phyloP scores from a whole-genome alignment of 2,329 filamentous ascomycete species.

The Claviceps lovelessii region DNA sequence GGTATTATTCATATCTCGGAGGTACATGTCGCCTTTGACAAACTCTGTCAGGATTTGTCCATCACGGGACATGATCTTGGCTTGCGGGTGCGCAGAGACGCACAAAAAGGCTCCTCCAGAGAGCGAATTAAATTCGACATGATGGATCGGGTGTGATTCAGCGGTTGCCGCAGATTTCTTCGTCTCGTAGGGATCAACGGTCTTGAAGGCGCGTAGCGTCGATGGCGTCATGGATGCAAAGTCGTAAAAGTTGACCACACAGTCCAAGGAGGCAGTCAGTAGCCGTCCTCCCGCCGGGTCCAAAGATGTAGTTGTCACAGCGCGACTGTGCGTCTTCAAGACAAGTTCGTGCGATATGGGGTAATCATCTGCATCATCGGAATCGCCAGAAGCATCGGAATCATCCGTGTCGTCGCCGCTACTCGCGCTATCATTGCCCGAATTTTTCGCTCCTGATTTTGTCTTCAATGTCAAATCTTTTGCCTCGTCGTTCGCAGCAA shows the following conservation, averaged over 20 bases:
- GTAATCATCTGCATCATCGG: constrained; percentile 71
- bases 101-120: constrained; percentile 72
- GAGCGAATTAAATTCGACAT: constrained; percentile 72
- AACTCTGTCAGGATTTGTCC: constrained; percentile 78
- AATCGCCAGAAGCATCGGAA: constrained; percentile 38
- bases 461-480: constrained; percentile 7
- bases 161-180: constrained; percentile 53
- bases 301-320: constrained; percentile 69
- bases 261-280: constrained; percentile 83
- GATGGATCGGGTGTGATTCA: constrained; percentile 80
- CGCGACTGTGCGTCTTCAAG: constrained; percentile 79
- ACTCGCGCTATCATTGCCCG: constrained; percentile 14
- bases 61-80: constrained; percentile 78
- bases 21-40: constrained; percentile 95
- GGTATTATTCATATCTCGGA: constrained; percentile 96
- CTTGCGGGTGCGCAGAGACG: constrained; percentile 76
- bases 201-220: constrained; percentile 86
- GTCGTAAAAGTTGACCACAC: constrained; percentile 83
- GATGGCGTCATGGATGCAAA: constrained; percentile 92
- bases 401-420: constrained; percentile 13
- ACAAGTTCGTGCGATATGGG: constrained; percentile 87
- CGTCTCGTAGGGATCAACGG: constrained; percentile 68
- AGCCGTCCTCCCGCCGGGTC: constrained; percentile 76
- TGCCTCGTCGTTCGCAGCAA: constrained; percentile 1
- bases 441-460: constrained; percentile 3